Evolutionary conservation across 176 grass and related monocot genomes (phyloP).

Genomic region (Oryza coarctata): DNA sequence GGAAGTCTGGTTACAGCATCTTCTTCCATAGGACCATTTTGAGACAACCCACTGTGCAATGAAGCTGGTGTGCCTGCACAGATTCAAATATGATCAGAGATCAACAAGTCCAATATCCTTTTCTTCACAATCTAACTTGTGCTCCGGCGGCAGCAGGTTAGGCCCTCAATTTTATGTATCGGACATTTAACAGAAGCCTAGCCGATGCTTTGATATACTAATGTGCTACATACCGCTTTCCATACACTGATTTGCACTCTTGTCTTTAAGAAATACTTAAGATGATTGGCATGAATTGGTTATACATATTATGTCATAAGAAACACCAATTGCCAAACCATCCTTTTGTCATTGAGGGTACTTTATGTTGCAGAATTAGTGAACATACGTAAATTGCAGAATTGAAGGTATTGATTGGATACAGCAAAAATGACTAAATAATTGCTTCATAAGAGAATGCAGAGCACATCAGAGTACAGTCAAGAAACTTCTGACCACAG

Average conservation of each 20-base stretch:
- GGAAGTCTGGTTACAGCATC: conserved; percentile 57
- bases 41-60: conserved; percentile 36
- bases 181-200: not conserved
- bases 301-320: not conserved
- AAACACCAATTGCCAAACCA: not conserved
- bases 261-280: not conserved
- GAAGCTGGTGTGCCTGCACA: conserved; percentile 43
- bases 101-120: conserved; percentile 6
- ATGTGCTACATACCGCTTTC: not conserved
- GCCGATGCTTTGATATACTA: not conserved
- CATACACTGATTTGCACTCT: not conserved
- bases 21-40: conserved; percentile 61
- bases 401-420: not conserved
- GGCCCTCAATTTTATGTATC: not conserved
- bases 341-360: not conserved
- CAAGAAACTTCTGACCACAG: not conserved
- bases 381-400: not conserved
- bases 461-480: not conserved
- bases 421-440: not conserved
- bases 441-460: conserved; percentile 1
- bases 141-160: not conserved
- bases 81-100: conserved; percentile 20
- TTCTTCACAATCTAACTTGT: not conserved
- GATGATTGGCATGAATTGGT: not conserved
- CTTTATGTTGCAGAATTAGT: not conserved